A percentile compares a stretch with the other conserved stretches of the same genome.
Conservation (phyloP, 352 stramenopile genomes). For the Phytophthora uliginosa region DNA sequence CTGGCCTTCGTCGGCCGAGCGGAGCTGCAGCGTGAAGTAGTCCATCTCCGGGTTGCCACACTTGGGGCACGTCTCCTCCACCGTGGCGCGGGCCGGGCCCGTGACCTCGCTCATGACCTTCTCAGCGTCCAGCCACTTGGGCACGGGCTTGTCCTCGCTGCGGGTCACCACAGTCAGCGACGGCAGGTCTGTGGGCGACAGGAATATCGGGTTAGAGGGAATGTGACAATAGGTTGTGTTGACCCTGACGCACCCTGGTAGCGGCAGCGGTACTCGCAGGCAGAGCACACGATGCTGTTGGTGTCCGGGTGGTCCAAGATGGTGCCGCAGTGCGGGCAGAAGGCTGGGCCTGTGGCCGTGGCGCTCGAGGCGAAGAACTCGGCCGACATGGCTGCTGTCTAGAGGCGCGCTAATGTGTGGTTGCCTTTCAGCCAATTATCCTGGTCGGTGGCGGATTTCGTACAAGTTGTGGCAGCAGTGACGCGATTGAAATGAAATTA, state of each 20-base stretch:
- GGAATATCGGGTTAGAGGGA: background rate
- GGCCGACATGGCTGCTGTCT: conserved; percentile 44
- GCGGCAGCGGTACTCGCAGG: conserved; percentile 86
- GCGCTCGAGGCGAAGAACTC: conserved; percentile 80
- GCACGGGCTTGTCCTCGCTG: conserved; percentile 80
- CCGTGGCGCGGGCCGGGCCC: conserved; percentile 92
- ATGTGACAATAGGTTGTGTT: conserved; percentile 8
- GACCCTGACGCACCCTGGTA: conserved; percentile 71
- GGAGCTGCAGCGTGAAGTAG: conserved; percentile 99
- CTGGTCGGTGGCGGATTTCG: background rate
- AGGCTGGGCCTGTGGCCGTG: conserved; percentile 75
- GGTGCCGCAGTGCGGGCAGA: conserved; percentile 90
- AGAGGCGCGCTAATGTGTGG: conserved; percentile 14
- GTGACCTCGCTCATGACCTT: conserved; percentile 85
- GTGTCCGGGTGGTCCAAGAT: conserved; percentile 91
- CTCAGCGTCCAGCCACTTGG: conserved; percentile 85
- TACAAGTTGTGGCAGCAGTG: conserved; percentile 8
- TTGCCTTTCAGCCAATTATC: conserved; percentile 42
- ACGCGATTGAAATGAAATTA: conserved; percentile 2
- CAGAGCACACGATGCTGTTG: conserved; percentile 90
- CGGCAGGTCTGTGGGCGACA: conserved; percentile 66
- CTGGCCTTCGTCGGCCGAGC: conserved; percentile 99
- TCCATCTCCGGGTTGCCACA: conserved; percentile 97
- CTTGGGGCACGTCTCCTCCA: conserved; percentile 99
- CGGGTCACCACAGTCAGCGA: conserved; percentile 80